Base-by-base conservation (phyloP, 169 alveolate species). In the Cryptosporidium bovis region DNA sequence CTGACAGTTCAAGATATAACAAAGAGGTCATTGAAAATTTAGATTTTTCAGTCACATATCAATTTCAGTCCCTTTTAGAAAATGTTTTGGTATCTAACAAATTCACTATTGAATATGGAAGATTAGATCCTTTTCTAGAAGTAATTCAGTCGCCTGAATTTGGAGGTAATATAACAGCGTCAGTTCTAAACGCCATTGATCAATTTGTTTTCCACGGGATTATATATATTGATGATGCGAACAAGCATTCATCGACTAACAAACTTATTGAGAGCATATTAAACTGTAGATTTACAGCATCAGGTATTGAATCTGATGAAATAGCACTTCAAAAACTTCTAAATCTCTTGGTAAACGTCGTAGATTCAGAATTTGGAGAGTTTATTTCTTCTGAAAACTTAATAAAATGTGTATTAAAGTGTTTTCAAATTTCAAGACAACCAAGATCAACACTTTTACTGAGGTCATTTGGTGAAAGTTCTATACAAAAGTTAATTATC, bases 381-480 rank as follows among this genome's bases (percentile, higher is more conserved):
- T 69, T 51, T 55, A 34, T 69, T 50, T 69, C 66, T 16, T 69
- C 83, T 1, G 83, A 69, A 20, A 77, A 77, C 29, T 77, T 77
- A 31, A 40, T 77, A 16, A 62, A 77, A 13, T 34, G 71, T 34
- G 82, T 66, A 66, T 1, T 66, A 34, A 77, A 60, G 64, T 77
- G 87, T 60, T 77, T 77, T 62, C 87, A 77, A 44, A 77, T 77
- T 20, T 77, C 87, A 1, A 77, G 87, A 40, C 87, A 77, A 36
- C 87, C 87, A 13, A 77, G 87, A 27, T 56, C 87, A 10, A 58
- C 87, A 5, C 87, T 46, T 62, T 77, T 77, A 56, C 36, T 77
- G n/a, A 31, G 64, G 29, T 77, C 87, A 1, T 60, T 62, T 5
- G 87, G 87, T 13, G 87, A 77, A 36, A 65, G 64, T 3, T 51